Conservation (phyloP, 331 rosid species). For the Dryas integrifolia region DNA sequence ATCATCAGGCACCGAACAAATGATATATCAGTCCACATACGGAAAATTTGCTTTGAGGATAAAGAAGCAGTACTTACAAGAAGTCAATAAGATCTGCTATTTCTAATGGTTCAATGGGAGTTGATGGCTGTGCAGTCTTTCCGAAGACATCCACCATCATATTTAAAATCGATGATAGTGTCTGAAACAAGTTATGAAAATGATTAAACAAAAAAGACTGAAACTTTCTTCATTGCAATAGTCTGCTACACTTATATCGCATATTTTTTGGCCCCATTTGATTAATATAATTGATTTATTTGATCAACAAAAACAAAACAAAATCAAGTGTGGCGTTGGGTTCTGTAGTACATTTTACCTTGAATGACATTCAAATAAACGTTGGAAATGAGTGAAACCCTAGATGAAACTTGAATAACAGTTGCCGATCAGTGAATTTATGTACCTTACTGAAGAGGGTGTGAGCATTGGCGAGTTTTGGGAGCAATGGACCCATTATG, state of each 20-base stretch:
- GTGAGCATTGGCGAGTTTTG: constrained; percentile 91
- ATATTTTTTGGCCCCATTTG: no score
- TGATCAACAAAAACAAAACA: not conserved
- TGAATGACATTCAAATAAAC: not conserved
- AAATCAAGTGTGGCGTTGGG: not conserved
- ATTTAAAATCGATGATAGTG: constrained; percentile 58
- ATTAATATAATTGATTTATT: no score
- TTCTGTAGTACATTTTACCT: not conserved
- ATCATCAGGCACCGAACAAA: constrained; percentile 19
- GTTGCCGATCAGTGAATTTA: constrained; percentile 11
- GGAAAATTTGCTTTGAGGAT: not conserved
- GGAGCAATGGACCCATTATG: constrained; percentile 92
- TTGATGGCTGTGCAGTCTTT: constrained; percentile 66
- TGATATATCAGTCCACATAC: constrained; percentile 5
- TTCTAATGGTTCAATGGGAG: constrained; percentile 64
- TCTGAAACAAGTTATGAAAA: constrained; percentile 43
- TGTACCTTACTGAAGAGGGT: constrained; percentile 73
- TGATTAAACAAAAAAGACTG: constrained; percentile 15
- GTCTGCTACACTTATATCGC: no score
- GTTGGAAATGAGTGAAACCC: not conserved
- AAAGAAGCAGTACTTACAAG: constrained; percentile 56
- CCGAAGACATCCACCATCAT: constrained; percentile 89
- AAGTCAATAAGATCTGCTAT: constrained; percentile 81
- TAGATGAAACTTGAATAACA: not conserved
- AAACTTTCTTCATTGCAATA: constrained; percentile 1